These are phyloP conservation scores for Margaritispora aquatica DNA, from an alignment of 495 filamentous ascomycete species.

Conservation along the genomic window DNA sequence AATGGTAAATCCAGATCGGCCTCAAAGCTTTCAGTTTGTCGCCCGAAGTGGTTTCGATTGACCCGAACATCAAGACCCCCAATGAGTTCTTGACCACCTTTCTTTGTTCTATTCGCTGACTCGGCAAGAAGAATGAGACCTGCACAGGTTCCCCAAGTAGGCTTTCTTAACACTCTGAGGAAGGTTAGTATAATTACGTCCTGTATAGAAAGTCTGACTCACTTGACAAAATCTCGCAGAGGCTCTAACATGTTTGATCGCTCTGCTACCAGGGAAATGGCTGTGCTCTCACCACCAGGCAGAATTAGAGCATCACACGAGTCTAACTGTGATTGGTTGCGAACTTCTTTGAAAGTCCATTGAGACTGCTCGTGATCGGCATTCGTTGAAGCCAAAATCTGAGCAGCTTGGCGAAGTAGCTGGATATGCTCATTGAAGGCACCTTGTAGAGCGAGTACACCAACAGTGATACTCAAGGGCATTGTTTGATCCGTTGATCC, in stretches of 20 bases:
- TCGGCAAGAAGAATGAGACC: constrained; percentile 89
- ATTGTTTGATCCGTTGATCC: neutral
- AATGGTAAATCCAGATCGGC: constrained; percentile 71
- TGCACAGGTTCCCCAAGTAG: constrained; percentile 95
- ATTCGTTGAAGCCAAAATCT: constrained; percentile 28
- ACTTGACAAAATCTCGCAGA: constrained; percentile 91
- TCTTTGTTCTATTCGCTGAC: constrained; percentile 80
- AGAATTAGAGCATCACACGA: constrained; percentile 79
- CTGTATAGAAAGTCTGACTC: constrained; percentile 32
- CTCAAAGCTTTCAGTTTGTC: constrained; percentile 91
- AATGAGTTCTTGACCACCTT: constrained; percentile 88
- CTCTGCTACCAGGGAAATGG: constrained; percentile 82
- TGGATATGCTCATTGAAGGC: constrained; percentile 86
- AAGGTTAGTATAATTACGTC: constrained; percentile 1
- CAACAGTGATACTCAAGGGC: constrained; percentile 45
- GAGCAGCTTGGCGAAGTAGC: constrained; percentile 63
- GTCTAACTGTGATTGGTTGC: constrained; percentile 63
- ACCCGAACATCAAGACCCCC: constrained; percentile 89
- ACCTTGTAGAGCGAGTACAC: constrained; percentile 88
- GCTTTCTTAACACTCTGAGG: constrained; percentile 60
- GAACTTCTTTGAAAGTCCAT: constrained; percentile 68
- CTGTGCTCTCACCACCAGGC: constrained; percentile 92
- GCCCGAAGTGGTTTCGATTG: constrained; percentile 91
- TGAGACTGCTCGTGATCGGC: constrained; percentile 13
- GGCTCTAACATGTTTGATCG: constrained; percentile 77